Evolutionary conservation across 371 early-diverging fungal genomes (phyloP), one percentile per base, ranked within the genome.

Genomic region (Lichtheimia corymbifera): DNA sequence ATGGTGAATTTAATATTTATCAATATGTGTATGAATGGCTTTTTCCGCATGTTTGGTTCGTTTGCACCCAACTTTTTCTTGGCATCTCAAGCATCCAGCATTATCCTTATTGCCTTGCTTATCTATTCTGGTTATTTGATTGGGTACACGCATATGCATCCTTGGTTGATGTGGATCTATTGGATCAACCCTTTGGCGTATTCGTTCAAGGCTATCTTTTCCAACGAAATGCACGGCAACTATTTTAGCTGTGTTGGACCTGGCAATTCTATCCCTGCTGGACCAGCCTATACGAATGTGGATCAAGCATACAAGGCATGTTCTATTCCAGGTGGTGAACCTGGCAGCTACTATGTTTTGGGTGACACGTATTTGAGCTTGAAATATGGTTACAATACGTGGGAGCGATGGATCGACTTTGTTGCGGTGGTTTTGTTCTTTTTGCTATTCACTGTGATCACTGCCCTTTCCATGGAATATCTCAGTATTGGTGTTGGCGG

Each of bases 131-230:
- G 90, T 35, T 89, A 87, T 44, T 35, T 50, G 13, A 68, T 68
- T 49, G 55, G 55, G 3, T 61, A 68, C n/a, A 28, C 9, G 17
- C 24, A 41, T 0, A 68, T 68, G 68, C 78, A 85, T 60, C 83
- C 79, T 25, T 86, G 84, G 82, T 74, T 88, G 49, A 71, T 70
- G 42, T 86, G 85, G 86, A 80, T 91, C 41, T 86, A 84, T 58
- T 91, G 86, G 81, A 83, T 89, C 58, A 86, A 87, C 45, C 89
- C 93, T 4, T 70, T 91, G 17, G 80, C 89, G 0, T 91, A 90
- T 57, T 87, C 79, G 0, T 85, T 85, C 71, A 83, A 87, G 62
- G 86, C 89, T 3, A 73, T 93, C 24, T 62, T 90, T n/a, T 73
- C 80, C 24, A 91, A 90, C 65, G 93, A 93, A 71, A 90, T 88